Evolutionary conservation across 495 filamentous ascomycete genomes (phyloP).

Genomic region (Mytilinidion resinicola): DNA sequence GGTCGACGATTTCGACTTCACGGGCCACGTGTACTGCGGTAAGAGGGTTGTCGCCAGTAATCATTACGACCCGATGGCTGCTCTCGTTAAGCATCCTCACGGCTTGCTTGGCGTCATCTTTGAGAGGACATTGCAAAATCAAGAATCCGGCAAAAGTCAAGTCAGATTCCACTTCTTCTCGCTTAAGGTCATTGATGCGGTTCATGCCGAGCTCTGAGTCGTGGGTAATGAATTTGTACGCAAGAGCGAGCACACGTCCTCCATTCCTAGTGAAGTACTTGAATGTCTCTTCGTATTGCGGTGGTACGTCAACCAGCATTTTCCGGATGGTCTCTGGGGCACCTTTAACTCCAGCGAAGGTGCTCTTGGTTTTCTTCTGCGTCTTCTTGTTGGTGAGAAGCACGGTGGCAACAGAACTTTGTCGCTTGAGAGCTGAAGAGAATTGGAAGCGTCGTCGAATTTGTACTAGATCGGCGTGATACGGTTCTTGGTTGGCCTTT

Average conservation of each 20-base stretch:
- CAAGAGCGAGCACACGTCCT: slow-evolving; percentile 86
- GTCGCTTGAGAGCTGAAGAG: slow-evolving; percentile 90
- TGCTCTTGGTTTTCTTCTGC: slow-evolving; percentile 66
- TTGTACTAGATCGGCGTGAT: slow-evolving; percentile 60
- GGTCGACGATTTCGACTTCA: slow-evolving; percentile 95
- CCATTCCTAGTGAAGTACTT: slow-evolving; percentile 96
- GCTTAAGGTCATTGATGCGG: slow-evolving; percentile 85
- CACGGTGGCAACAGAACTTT: slow-evolving; percentile 86
- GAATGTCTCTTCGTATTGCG: slow-evolving; percentile 94
- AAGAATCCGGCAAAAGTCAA: slow-evolving; percentile 91
- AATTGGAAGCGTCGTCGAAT: slow-evolving; percentile 97
- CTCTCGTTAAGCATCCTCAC: slow-evolving; percentile 98
- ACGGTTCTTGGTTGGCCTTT: slow-evolving; percentile 37
- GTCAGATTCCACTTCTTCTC: slow-evolving; percentile 83
- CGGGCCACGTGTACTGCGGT: slow-evolving; percentile 94
- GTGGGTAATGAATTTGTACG: slow-evolving; percentile 78
- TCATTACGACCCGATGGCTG: slow-evolving; percentile 98
- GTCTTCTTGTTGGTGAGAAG: slow-evolving; percentile 58
- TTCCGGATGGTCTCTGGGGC: slow-evolving; percentile 92
- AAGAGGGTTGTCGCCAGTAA: slow-evolving; percentile 95
- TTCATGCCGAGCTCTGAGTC: slow-evolving; percentile 73
- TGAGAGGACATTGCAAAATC: slow-evolving; percentile 89
- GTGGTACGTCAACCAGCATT: slow-evolving; percentile 78
- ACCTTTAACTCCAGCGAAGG: slow-evolving; percentile 92
- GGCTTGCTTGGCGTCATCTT: slow-evolving; percentile 89